Evolutionary conservation across 345 rosid genomes (phyloP).

Genomic region (Raphanus sativus): DNA sequence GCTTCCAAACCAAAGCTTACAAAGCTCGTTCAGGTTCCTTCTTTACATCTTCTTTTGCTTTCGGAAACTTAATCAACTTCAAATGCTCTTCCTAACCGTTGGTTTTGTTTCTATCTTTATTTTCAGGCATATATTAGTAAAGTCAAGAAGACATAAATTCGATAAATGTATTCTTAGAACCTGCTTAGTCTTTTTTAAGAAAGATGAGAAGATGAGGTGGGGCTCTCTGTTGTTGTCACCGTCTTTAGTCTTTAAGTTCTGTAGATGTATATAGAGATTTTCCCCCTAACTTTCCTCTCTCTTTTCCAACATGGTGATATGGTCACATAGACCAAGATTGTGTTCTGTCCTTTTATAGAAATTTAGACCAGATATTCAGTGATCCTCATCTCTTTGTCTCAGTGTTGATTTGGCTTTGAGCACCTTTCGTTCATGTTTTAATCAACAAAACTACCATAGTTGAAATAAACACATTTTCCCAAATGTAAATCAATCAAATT

Average conservation of each 20-base stretch:
- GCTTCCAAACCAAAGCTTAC: constrained; percentile 77
- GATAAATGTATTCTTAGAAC: constrained; percentile 6
- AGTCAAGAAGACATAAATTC: constrained; percentile 32
- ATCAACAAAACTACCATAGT: background rate
- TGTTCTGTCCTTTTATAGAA: background rate
- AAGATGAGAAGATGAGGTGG: background rate
- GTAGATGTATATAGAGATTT: constrained; percentile 29
- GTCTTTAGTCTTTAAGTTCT: background rate
- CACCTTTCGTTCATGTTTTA: background rate
- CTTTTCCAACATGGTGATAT: background rate
- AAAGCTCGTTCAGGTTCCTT: constrained; percentile 86
- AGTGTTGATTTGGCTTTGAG: background rate
- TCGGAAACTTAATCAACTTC: constrained; percentile 5
- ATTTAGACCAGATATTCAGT: background rate
- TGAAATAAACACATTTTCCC: background rate
- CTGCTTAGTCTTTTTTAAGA: background rate
- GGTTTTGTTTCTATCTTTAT: constrained; percentile 4
- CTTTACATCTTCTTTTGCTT: background rate
- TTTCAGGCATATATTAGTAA: constrained; percentile 38
- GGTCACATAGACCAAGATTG: constrained; percentile 13
- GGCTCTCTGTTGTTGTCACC: background rate
- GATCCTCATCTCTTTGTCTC: constrained; percentile 16
- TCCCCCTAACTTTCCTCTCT: background rate
- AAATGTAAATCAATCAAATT: background rate
- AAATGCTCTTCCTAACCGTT: background rate